Evolutionary conservation across 2,329 filamentous ascomycete genomes (phyloP), one percentile per base, ranked within the genome.

Genomic region (Talaromyces sp.): DNA sequence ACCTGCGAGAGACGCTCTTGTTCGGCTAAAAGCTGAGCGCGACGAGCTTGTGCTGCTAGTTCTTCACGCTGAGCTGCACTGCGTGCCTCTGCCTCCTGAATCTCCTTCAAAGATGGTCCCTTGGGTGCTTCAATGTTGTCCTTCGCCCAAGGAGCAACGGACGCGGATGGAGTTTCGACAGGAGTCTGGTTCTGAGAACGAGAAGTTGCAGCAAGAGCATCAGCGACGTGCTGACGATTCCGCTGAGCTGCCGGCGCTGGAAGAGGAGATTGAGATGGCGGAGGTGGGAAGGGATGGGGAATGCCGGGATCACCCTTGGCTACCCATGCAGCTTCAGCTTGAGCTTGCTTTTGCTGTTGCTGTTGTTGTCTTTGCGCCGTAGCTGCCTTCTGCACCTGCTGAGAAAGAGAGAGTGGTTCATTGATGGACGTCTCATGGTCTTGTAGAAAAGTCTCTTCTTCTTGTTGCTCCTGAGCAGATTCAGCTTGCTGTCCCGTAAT

Each of bases 141-240:
- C 76, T 95, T 95, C 5, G 95, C 95, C 95, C 95, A 99, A 0
- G 95, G 95, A 0, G 95, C 95, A 69, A 97, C 81, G 0, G 94
- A 92, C 3, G 93, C 84, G n/a, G 84, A 83, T 7, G 86, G 85
- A 1, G 86, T 86, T 61, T 90, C 88, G 33, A 84, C 80, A 0
- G 86, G 93, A 0, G 92, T 96, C 69, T 91, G 90, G 1, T 90
- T 91, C 68, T 89, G 89, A 27, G 93, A 96, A 66, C 89, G 81
- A 19, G 87, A 85, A 69, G 88, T 87, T 2, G 84, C 83, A 69
- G 84, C 84, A 57, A 90, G 79, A 61, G 86, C 83, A 70, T 97
- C 93, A 1, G 93, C 92, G 3, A 97, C 85, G 68, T 93, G 93
- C 62, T 93, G 92, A 66, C 89, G 85, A 69, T 89, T 90, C 59